Conservation (phyloP, 2,329 filamentous ascomycete genomes). For the Drechslera avenae region DNA sequence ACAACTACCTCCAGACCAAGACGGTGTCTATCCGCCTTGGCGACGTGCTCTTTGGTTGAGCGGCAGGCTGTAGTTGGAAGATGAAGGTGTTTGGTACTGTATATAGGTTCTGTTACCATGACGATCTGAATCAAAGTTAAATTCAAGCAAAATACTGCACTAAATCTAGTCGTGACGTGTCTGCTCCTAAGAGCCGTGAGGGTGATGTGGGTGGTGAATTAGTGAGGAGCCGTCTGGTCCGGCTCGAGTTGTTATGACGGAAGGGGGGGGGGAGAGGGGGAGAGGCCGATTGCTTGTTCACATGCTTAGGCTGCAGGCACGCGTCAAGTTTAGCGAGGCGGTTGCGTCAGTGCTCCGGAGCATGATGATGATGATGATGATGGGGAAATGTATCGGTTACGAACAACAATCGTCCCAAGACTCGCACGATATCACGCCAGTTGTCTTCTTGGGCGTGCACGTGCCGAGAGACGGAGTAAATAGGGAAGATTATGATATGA, state of each 20-base stretch:
- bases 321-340: constrained; percentile 27
- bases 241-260: not conserved
- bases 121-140: constrained; percentile 12
- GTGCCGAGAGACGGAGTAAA: constrained; percentile 17
- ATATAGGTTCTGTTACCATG: constrained; percentile 14
- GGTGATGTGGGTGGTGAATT: not conserved
- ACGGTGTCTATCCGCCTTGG: constrained; percentile 56
- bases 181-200: too few relatives aligned
- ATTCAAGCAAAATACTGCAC: too few relatives aligned
- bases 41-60: constrained; percentile 57
- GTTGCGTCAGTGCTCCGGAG: constrained; percentile 38
- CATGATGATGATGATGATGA: constrained; percentile 21
- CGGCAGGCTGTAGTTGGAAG: not conserved
- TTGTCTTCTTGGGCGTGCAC: constrained; percentile 3
- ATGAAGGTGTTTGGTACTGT: constrained; percentile 12
- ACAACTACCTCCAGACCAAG: constrained; percentile 54
- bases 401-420: constrained; percentile 21
- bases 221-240: not conserved
- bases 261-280: not conserved
- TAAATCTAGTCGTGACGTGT: too few relatives aligned
- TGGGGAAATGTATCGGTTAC: constrained; percentile 15
- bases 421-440: constrained; percentile 18
- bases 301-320: constrained; percentile 24
- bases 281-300: constrained; percentile 10
- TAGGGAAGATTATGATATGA: constrained; percentile 22